Base-by-base conservation (phyloP, 2,329 filamentous ascomycete genomes). In the Cordyceps cicadae region DNA sequence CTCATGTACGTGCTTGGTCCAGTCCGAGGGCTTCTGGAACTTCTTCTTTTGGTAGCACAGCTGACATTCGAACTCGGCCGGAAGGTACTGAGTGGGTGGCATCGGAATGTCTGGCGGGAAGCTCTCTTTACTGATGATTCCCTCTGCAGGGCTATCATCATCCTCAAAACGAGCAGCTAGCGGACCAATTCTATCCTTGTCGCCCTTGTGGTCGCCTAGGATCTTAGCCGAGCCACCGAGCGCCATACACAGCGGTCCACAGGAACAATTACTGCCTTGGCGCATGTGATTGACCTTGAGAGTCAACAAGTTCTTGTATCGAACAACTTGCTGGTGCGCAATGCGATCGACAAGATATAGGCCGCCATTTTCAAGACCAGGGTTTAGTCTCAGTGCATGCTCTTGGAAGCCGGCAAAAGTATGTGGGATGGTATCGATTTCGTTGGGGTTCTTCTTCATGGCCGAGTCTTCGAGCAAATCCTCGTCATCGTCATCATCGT, bases 1-100 rank as follows among this genome's bases (percentile, higher is more conserved):
- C 73, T 96, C 92, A 67, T 96, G 90, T 0, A 97, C 90, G 69
- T 97, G 92, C 71, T 97, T 96, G 1, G 92, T 96, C 92, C 92
- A 97, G 73, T 97, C 92, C 0, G 92, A 96, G 17, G 92, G 92
- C 72, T 96, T 96, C 67, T 87, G 84, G 67, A 94, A 92, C 67
- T 86, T 90, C 78, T 94, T 96, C 57, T 86, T 82, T 66, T 87
- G 85, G 76, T 90, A 96, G 75, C 92, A 96, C 24, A 96, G 77
- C 43, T 89, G 87, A 66, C 92, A 97, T 75, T 97, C 92, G 63
- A 96, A 93, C 69, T 93, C 87, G 3, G 92, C 90, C 0, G 92
- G 92, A 7, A 97, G 80, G 17, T 83, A 82, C 62, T 78, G 81
- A 2, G 90, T 87, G 1, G 90, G 91, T 6, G 92, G 92, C 73